A percentile compares a stretch with the other conserved stretches of the same genome.
Evolutionary conservation across 2,329 filamentous ascomycete species (phyloP).

Genomic region (Aureobasidium sp.): DNA sequence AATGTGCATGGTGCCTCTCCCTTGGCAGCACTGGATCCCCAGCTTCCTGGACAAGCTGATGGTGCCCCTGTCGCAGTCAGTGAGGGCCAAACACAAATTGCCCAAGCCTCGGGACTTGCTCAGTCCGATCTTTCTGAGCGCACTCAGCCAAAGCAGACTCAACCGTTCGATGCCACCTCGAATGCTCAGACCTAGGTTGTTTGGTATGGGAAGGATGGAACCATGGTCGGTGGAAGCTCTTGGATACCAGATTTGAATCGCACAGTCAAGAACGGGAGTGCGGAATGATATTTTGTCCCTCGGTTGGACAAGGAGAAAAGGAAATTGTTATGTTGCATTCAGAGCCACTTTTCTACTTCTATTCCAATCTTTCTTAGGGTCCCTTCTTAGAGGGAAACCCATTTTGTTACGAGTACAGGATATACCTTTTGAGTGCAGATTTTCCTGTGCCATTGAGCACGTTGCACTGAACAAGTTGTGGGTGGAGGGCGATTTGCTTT

Average conservation of each 20-base stretch:
- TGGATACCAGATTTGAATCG: neutral
- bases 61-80: neutral
- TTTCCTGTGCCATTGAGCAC: neutral
- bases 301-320: neutral
- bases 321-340: conserved; percentile 4
- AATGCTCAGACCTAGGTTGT: conserved; percentile 11
- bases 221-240: neutral
- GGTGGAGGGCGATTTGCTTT: neutral
- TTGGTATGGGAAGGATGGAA: neutral
- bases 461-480: neutral
- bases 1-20: conserved; percentile 1
- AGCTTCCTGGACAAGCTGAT: neutral
- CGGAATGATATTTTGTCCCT: neutral
- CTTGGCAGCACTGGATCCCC: neutral
- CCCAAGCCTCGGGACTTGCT: neutral
- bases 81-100: neutral
- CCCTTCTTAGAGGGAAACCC: neutral
- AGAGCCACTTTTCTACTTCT: neutral
- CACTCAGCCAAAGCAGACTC: neutral
- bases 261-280: neutral
- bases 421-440: neutral
- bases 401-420: neutral
- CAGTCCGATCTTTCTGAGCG: neutral
- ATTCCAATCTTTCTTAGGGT: neutral
- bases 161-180: neutral